Evolutionary conservation across 2,329 filamentous ascomycete species (phyloP).

Genomic region (Colletotrichum graminicola): DNA sequence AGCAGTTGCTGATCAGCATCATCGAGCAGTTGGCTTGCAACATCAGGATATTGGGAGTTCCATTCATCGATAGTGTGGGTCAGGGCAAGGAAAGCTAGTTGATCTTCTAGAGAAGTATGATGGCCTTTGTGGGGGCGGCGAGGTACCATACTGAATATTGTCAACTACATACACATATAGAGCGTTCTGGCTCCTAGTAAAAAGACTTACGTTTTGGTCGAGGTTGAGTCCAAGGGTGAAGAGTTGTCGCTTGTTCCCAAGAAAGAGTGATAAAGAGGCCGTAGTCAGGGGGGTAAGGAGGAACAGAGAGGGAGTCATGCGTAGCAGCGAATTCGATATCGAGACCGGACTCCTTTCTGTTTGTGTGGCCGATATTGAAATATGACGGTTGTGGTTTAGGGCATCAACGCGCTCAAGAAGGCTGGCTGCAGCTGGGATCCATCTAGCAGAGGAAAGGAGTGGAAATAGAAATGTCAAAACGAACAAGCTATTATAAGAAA

Average conservation of each 20-base stretch:
- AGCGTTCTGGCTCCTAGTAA: not conserved
- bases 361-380: not conserved
- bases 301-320: too few relatives aligned
- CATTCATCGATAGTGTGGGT: conserved; percentile 29
- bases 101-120: not conserved
- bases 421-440: not conserved
- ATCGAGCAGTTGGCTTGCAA: not conserved
- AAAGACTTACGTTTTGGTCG: not conserved
- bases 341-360: not conserved
- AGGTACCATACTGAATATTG: conserved; percentile 7
- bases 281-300: not conserved
- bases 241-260: not conserved
- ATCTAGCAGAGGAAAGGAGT: not conserved
- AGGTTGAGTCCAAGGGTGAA: not conserved
- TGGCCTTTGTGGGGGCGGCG: not conserved
- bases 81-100: conserved; percentile 26
- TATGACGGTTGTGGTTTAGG: not conserved
- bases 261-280: not conserved
- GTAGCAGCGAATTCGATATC: too few relatives aligned
- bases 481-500: not conserved
- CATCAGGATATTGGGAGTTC: not conserved
- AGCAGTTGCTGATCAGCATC: conserved; percentile 20
- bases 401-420: not conserved
- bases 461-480: not conserved
- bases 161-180: not conserved